phyloP scores from a whole-genome alignment of 371 early-diverging fungal species.

The Rhizopus delemar region DNA sequence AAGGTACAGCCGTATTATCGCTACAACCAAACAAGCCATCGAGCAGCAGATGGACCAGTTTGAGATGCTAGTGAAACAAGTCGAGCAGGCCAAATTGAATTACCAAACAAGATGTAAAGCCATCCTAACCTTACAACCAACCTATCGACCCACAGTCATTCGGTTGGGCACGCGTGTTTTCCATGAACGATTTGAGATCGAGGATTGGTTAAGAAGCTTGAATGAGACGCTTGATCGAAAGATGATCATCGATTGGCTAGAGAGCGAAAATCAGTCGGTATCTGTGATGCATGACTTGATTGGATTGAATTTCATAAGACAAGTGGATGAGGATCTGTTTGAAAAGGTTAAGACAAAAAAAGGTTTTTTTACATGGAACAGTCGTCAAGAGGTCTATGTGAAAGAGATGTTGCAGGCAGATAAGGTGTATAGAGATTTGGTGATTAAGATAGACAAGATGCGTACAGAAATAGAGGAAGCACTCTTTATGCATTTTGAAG shows the following conservation, averaged over 20 bases:
- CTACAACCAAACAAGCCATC: slow-evolving; percentile 52
- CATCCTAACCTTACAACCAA: slow-evolving; percentile 15
- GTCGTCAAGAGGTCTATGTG: slow-evolving; percentile 8
- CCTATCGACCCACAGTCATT: slow-evolving; percentile 8
- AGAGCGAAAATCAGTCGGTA: not conserved
- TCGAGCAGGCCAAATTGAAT: slow-evolving; percentile 15
- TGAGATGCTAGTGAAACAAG: slow-evolving; percentile 18
- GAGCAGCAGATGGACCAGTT: slow-evolving; percentile 48
- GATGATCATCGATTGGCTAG: not conserved
- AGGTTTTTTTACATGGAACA: slow-evolving; percentile 30
- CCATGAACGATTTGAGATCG: slow-evolving; percentile 18
- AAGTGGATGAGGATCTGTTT: not conserved
- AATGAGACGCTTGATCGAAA: not conserved
- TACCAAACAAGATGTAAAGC: slow-evolving; percentile 24
- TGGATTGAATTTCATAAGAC: not conserved
- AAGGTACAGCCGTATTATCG: slow-evolving; percentile 56
- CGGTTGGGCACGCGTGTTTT: slow-evolving; percentile 15
- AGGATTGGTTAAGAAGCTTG: slow-evolving; percentile 6
- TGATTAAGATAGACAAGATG: slow-evolving; percentile 57
- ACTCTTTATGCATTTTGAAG: slow-evolving; percentile 59
- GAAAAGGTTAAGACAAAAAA: not conserved
- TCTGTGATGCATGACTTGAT: slow-evolving; percentile 1
- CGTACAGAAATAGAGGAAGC: slow-evolving; percentile 67
- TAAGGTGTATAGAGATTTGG: slow-evolving; percentile 55
- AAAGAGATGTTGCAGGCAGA: slow-evolving; percentile 57